Conservation (phyloP, 495 filamentous ascomycete genomes). For the Aspergillus nanangensis region DNA sequence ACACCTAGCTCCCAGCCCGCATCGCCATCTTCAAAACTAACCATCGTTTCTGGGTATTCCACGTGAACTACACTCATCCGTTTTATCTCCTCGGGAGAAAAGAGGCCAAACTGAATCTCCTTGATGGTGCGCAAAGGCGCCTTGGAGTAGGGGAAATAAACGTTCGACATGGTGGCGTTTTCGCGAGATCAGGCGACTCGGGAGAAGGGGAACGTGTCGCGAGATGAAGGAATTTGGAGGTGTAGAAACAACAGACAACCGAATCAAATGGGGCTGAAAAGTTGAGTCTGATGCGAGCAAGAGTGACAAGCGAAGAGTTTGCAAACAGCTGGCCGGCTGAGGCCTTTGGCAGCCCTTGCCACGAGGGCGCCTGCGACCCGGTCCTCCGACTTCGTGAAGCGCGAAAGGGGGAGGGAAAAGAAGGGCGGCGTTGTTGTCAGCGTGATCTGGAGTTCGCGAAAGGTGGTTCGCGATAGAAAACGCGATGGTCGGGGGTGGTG, state of each 20-base stretch:
- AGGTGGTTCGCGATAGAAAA: constrained; percentile 39
- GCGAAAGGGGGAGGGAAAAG: constrained; percentile 25
- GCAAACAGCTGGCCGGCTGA: constrained; percentile 42
- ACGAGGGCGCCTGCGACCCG: constrained; percentile 50
- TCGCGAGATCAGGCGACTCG: constrained; percentile 13
- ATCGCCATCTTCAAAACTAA: constrained; percentile 25
- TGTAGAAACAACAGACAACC: neutral
- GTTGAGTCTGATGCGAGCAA: constrained; percentile 4
- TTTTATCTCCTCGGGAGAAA: constrained; percentile 97
- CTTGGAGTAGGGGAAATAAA: constrained; percentile 86
- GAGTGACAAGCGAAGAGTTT: constrained; percentile 34
- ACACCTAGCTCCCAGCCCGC: constrained; percentile 2
- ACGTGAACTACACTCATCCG: constrained; percentile 92
- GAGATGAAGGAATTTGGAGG: neutral
- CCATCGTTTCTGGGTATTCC: constrained; percentile 95
- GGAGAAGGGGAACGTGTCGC: constrained; percentile 1
- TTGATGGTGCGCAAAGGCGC: constrained; percentile 92
- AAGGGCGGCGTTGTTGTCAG: constrained; percentile 17
- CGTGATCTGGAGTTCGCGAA: constrained; percentile 20
- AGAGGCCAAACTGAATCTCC: constrained; percentile 97
- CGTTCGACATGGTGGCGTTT: constrained; percentile 77
- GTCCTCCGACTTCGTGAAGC: constrained; percentile 38
- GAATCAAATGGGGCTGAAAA: neutral
- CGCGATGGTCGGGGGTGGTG: constrained; percentile 37
- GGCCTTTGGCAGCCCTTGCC: constrained; percentile 52